Evolutionary conservation across 2,329 filamentous ascomycete species (phyloP).

Genomic region (Stachybotrys chlorohalonatus): DNA sequence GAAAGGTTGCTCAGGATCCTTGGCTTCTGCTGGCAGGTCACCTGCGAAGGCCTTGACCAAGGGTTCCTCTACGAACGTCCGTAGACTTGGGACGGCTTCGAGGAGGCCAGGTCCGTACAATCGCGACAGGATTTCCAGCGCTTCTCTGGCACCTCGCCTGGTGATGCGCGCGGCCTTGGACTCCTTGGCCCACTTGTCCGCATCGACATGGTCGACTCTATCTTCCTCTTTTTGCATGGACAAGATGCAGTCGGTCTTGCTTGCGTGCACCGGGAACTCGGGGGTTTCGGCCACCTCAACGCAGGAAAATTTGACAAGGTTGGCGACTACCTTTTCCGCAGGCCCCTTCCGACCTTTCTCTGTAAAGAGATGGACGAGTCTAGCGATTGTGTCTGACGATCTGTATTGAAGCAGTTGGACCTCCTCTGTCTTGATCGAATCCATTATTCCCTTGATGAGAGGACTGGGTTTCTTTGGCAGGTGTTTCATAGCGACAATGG

Average conservation of each 20-base stretch:
- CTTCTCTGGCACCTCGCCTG: conserved; percentile 86
- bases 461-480: conserved; percentile 89
- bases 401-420: conserved; percentile 81
- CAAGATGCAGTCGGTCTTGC: conserved; percentile 70
- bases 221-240: conserved; percentile 98
- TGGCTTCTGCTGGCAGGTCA: conserved; percentile 63
- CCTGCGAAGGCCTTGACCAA: conserved; percentile 65
- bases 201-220: conserved; percentile 83
- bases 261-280: conserved; percentile 78
- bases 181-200: conserved; percentile 81
- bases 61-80: conserved; percentile 71
- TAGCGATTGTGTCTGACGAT: conserved; percentile 76
- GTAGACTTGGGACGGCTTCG: conserved; percentile 75
- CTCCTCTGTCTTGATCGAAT: conserved; percentile 92
- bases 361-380: conserved; percentile 79
- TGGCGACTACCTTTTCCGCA: conserved; percentile 91
- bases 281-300: conserved; percentile 97
- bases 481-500: conserved; percentile 76
- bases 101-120: conserved; percentile 73
- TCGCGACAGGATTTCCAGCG: conserved; percentile 74
- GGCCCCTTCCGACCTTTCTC: conserved; percentile 70
- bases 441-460: conserved; percentile 96
- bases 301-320: conserved; percentile 94
- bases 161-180: conserved; percentile 84
- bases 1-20: conserved; percentile 62